A percentile compares a stretch with the other conserved stretches of the same genome.
Conservation (phyloP, 495 filamentous ascomycete genomes). For the Tuber indicum region DNA sequence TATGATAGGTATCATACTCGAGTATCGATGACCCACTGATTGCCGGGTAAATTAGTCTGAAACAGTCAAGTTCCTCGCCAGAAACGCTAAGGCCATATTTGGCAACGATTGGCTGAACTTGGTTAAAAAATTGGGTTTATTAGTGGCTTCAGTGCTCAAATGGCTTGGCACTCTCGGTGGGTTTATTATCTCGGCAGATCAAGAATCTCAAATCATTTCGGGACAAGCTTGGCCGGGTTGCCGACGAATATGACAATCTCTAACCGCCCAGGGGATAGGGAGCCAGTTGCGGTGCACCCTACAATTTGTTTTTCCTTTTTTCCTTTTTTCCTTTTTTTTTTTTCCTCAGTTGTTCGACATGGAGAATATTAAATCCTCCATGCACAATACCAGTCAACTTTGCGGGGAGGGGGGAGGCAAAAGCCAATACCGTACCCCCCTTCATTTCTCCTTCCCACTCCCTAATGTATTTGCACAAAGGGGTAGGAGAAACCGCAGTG, state of each 20-base stretch:
- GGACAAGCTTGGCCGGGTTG: no score
- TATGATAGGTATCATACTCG: no score
- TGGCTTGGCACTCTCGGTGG: no score
- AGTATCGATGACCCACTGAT: no score
- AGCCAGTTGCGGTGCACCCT: neutral
- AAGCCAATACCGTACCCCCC: neutral
- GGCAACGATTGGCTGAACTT: no score
- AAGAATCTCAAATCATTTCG: no score
- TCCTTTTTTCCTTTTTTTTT: neutral
- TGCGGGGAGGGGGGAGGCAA: neutral
- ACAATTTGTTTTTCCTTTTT: neutral
- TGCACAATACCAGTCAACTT: constrained; percentile 1
- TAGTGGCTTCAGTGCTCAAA: no score
- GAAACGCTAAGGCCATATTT: no score
- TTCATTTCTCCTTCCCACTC: neutral
- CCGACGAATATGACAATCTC: no score
- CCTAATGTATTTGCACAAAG: neutral
- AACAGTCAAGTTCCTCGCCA: no score
- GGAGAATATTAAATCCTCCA: constrained; percentile 1
- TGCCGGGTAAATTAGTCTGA: neutral
- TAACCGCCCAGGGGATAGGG: neutral
- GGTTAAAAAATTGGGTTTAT: no score
- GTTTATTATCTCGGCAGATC: no score
- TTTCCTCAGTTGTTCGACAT: neutral
- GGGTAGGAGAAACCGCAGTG: neutral